Evolutionary conservation across 129 eudicot species (phyloP), one percentile per base, ranked within the genome.

Genomic region (Ambrosia artemisiifolia): DNA sequence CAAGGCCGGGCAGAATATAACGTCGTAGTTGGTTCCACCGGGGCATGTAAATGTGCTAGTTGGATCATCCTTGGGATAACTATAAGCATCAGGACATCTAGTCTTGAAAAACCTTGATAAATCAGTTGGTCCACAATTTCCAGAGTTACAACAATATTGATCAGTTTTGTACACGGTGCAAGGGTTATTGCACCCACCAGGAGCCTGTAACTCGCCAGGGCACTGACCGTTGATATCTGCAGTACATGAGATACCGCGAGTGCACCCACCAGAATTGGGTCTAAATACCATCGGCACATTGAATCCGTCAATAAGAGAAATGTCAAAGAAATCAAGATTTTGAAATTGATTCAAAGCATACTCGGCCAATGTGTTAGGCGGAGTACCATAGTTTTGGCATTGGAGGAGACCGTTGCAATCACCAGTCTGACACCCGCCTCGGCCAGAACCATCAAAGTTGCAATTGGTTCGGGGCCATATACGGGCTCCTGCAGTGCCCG

Each of bases 1-100:
- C n/a, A n/a, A n/a, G 90, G n/a, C n/a, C 19, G 90, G 87, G 55
- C 88, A 83, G 28, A 86, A 86, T 2, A 84, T 76, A 53, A 86
- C 86, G 60, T 33, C 59, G 33, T 83, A 86, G 67, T 83, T 78
- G 42, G 91, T 83, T 3, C 91, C 91, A 16, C 75, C 77, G 3
- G 91, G 86, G 69, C 88, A 86, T 30, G 88, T 65, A 36, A 83
- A 83, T 1, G 82, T 70, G 69, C 78, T 78, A 5, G 91, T 70
- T 2, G 1, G 46, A 72, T 83, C 88, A 78, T 83, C 86, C 70
- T 74, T 69, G 38, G 74, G 63, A 32, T 83, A 87, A 44, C 86
- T 83, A 46, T 87, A 81, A 40, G 86, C 84, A 72, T 64, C 73
- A 1, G 79, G 87, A 48, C 87, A 84, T 64, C 75, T 62, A 1